Evolutionary conservation across 2,329 filamentous ascomycete genomes (phyloP), one percentile per base, ranked within the genome.

Genomic region (Fusarium armeniacum): DNA sequence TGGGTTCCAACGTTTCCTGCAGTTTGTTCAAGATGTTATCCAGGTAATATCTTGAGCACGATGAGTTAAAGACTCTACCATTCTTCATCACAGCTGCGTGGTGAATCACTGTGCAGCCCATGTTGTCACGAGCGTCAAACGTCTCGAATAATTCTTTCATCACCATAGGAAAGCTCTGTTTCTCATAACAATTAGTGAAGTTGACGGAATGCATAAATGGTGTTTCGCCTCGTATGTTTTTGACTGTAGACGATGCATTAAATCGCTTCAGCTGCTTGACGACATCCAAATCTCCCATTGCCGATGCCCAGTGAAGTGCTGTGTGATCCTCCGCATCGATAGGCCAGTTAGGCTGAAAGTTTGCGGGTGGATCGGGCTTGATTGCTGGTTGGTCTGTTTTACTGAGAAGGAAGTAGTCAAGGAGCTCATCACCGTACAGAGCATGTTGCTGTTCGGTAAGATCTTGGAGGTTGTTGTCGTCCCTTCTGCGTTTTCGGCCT

Each of bases 141-240:
- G 95, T 98, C 38, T 91, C 88, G 53, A 94, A 89, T 6, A 99
- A 86, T 68, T 97, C 89, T 70, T 92, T 91, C 73, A 97, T 89
- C 58, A 99, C 90, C 24, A 87, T 87, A 0, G 93, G 92, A 81
- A 98, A 98, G 1, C 93, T 94, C 71, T 93, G 89, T 81, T 96
- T 97, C 78, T 98, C 96, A 78, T 91, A 96, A 78, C 96, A 97
- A 79, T 99, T 99, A 46, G 95, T 98, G 79, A 98, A 99, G 77
- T 97, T 89, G 58, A 98, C 94, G 8, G 93, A 92, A 44, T 94
- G 91, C 89, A 99, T 98, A 36, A 99, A 87, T 0, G 96, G 95
- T 0, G 96, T 98, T 80, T 98, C 95, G 60, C 91, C 91, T 22
- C 89, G 84, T 45, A 87, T 82, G 59, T 94, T 94, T 56, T 91